Conservation (phyloP, 1,139 yeast genomes). For the Yamadazyma mexicana region DNA sequence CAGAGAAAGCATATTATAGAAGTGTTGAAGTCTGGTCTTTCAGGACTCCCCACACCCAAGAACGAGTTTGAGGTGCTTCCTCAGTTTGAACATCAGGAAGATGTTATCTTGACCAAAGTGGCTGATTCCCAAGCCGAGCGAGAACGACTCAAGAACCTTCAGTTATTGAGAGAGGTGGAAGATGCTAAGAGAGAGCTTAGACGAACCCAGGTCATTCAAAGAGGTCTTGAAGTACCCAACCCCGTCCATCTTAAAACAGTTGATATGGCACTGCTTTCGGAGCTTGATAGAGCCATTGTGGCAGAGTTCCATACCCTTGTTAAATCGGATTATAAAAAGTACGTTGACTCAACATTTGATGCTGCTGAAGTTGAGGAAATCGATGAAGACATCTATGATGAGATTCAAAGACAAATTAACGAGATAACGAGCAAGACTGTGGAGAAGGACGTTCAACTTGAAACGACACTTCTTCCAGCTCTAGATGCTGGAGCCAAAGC, state of each 20-base stretch:
- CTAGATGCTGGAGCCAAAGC: background rate
- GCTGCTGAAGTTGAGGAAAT: conserved; percentile 36
- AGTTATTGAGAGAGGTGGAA: conserved; percentile 26
- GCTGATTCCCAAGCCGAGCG: conserved; percentile 19
- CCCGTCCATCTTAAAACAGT: conserved; percentile 18
- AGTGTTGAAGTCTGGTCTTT: conserved; percentile 19
- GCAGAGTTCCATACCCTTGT: conserved; percentile 40
- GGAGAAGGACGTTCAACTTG: too few species aligned
- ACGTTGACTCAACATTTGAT: conserved; percentile 21
- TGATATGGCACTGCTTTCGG: conserved; percentile 5
- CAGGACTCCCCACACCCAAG: conserved; percentile 30
- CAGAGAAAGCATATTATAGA: conserved; percentile 17
- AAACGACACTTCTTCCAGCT: background rate
- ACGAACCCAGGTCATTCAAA: conserved; percentile 52
- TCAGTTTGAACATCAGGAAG: conserved; percentile 24
- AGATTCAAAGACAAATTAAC: background rate
- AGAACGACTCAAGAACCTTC: conserved; percentile 24
- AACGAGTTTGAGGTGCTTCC: conserved; percentile 28
- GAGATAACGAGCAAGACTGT: background rate
- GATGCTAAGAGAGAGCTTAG: conserved; percentile 31
- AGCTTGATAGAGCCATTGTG: conserved; percentile 27
- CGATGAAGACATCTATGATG: conserved; percentile 29
- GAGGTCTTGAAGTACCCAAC: conserved; percentile 51
- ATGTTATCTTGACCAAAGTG: conserved; percentile 15
- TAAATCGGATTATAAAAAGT: conserved; percentile 48